Base-by-base conservation (phyloP, 371 early-diverging fungal genomes). In the Rhizopus delemar region DNA sequence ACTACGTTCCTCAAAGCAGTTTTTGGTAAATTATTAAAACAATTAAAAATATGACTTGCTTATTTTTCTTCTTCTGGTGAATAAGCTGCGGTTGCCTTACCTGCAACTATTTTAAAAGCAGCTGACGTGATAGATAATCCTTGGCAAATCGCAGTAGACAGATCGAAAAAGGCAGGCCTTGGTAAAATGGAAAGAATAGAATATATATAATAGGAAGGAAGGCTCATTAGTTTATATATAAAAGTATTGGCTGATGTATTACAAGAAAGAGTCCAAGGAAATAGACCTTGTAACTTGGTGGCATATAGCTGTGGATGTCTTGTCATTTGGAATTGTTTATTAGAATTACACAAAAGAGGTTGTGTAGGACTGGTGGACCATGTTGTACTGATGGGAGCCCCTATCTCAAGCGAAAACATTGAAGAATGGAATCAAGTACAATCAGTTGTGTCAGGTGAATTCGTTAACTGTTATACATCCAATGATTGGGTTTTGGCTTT, bases 251-350 rank as follows among this genome's bases (percentile, higher is more conserved):
- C 93, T 0, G 94, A 96, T 66, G 84, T 90, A 5, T 63, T 97
- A 36, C 77, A 81, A 15, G 78, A 91, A 55, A 86, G 91, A 15
- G 91, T 92, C 6, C 97, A 96, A 64, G 95, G 92, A 13, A 86
- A 90, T 59, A 81, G 98, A 33, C 98, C 98, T 3, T 92, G 94
- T 12, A 94, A 91, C 11, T 78, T 98, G 57, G 83, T 93, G 75
- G 97, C 93, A 0, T 97, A 90, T 75, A 96, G 96, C 22, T 86
- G 96, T 36, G 98, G 98, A 4, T 93, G 93, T 6, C 81, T 94
- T 3, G 90, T 93, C 9, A 92, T 98, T 51, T 95, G 91, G 79
- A 85, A 90, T 39, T 91, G 95, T 64, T 75, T 98, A 33, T 73
- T 86, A 46, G 96, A 96, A 60, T 80, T 98, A 7, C 86, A 91